Evolutionary conservation across 2,329 filamentous ascomycete species (phyloP), one percentile per base, ranked within the genome.

Genomic region (Rutstroemia sp.): DNA sequence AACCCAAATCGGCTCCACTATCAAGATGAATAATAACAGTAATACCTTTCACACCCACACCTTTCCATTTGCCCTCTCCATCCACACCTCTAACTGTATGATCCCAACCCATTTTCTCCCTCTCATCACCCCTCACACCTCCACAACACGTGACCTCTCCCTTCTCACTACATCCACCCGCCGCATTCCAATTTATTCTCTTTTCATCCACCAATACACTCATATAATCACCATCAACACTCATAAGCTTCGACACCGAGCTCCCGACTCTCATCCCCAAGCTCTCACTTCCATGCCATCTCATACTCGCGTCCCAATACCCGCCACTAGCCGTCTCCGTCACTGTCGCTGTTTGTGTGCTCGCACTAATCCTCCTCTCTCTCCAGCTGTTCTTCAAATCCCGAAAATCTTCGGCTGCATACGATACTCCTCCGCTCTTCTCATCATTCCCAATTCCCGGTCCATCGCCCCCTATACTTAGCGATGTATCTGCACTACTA

Each of bases 21-120:
- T 59, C 53, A 21, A 66, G 39, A 52, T 67, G 63, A 42, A 69
- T 23, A 9, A 62, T 39, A 49, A 68, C 52, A 3, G 64, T 67
- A 34, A 69, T 46, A 2, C 66, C 63, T 25, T 50, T 53, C 16
- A 68, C 58, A 6, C n/a, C 18, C 5, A 19, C 18, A 6, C 16
- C 34, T 16, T 37, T 23, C 50, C 16, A n/a, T 37, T 34, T 49
- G 6, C 6, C 14, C 30, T 49, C 16, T 16, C 16, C 4, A 16
- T 37, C 9, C n/a, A 14, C 34, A 10, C 21, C 16, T 49, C 16
- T 16, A 4, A 8, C 7, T 10, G 3, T 14, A 19, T 27, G n/a
- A 9, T 23, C 44, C 21, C 10, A 16, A 6, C 21, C 44, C 4
- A 44, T 44, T 23, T 12, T 25, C 21, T 47, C 44, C 10, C 12